Conservation (phyloP, 225 moss, liverwort and hornwort species). For the Thuidium tamariscinum region DNA sequence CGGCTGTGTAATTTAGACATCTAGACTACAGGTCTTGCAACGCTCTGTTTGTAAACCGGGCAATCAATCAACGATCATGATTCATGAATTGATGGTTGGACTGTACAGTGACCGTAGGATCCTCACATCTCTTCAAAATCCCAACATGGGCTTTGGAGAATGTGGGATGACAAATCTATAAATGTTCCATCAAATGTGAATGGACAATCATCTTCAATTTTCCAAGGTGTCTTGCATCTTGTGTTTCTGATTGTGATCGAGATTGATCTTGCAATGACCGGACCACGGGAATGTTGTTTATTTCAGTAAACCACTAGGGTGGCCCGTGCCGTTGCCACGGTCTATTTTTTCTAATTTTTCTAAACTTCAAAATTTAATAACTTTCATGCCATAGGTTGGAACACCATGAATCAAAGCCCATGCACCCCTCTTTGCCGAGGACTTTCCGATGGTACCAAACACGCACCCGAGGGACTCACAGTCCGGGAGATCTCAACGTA, state of each 20-base stretch:
- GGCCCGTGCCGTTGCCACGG: no score
- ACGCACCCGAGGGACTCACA: no score
- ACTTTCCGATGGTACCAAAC: no score
- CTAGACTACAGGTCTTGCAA: background rate
- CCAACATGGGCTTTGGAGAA: background rate
- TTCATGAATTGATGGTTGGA: background rate
- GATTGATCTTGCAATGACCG: background rate
- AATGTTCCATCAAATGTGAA: slow-evolving; percentile 9
- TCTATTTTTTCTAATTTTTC: no score
- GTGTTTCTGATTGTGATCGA: background rate
- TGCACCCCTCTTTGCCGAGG: no score
- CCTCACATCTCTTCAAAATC: background rate
- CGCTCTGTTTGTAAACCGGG: background rate
- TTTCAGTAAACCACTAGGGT: background rate
- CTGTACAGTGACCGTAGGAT: background rate
- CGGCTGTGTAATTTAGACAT: background rate
- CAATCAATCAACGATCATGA: background rate
- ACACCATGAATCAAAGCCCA: no score
- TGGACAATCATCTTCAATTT: background rate
- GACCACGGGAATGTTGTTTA: background rate
- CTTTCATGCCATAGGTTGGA: no score
- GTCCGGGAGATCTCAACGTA: no score
- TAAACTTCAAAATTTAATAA: no score
- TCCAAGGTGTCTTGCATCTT: background rate
- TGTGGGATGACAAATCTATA: background rate